Evolutionary conservation across 192 early-diverging fungal genomes (phyloP), one percentile per base, ranked within the genome.

Genomic region (Backusella tarrabulga): DNA sequence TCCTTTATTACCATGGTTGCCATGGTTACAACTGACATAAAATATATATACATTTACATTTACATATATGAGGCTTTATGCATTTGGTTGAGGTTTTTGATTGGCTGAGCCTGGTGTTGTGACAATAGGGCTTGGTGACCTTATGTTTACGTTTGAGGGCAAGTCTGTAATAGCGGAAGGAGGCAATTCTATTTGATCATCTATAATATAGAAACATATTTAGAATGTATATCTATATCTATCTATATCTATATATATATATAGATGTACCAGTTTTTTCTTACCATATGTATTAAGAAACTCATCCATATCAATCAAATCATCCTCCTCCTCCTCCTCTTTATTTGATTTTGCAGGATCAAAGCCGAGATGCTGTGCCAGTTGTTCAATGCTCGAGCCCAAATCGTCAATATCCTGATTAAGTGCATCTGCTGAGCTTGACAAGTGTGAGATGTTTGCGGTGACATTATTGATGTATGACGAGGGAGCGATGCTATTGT

Each of bases 281-380:
- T 50, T 76, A 72, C 80, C 76, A 68, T 78, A 82, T 34, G 56
- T 68, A 54, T 82, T 68, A 32, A 82, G 69, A 14, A 82, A 78
- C 21, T 82, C 74, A 54, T 82, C 80, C 77, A 82, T 82, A 68
- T 82, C 76, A 14, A 82, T 52, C 40, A 71, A 71, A 56, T 77
- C 76, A n/a, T 54, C 50, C 23, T 71, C 69, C 23, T 44, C 68
- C 9, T 68, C 74, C 1, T 76, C 67, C 17, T 74, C 66, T 15
- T 36, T 42, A 23, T 41, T 4, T 15, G 40, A 35, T 4, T 76
- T 40, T 12, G 36, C 46, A 19, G 80, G 68, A 68, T 82, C 77
- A 34, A 82, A 76, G 0, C 80, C 80, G 38, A 82, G 77, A 38
- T 82, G 80, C 0, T 76, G 41, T 42, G 77, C 74, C 1, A 82